Conservation (phyloP, 805 yeast species). For the Metschnikowia orientalis region DNA sequence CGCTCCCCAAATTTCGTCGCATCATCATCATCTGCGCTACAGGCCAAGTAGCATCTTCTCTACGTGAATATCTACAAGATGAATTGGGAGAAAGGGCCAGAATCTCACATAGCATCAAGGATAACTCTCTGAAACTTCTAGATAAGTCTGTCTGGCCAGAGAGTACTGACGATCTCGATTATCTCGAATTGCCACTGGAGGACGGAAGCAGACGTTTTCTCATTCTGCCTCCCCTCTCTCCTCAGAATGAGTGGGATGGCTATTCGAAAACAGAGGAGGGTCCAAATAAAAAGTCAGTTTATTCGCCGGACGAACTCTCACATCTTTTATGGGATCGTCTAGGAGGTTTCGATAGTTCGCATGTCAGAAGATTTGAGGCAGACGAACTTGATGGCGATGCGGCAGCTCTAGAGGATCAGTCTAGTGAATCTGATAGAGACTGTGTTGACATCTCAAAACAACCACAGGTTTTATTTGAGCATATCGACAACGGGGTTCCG, state of each 20-base stretch:
- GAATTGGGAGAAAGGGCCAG: constrained; percentile 15
- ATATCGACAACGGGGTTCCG: constrained; percentile 36
- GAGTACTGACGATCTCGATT: constrained; percentile 19
- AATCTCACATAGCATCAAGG: constrained; percentile 31
- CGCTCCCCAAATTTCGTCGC: constrained; percentile 31
- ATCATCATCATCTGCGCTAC: constrained; percentile 32
- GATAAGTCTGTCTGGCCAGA: constrained; percentile 17
- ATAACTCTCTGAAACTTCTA: constrained; percentile 21
- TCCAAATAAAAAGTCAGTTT: constrained; percentile 32
- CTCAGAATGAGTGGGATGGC: constrained; percentile 42
- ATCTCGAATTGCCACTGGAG: constrained; percentile 39
- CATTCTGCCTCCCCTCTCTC: constrained; percentile 44
- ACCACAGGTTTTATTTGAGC: constrained; percentile 36
- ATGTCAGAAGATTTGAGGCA: constrained; percentile 28
- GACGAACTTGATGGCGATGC: constrained; percentile 12
- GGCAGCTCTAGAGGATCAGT: constrained; percentile 4
- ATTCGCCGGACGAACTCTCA: constrained; percentile 37
- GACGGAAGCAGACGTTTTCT: constrained; percentile 34
- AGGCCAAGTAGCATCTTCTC: constrained; percentile 19
- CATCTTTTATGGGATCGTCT: constrained; percentile 42
- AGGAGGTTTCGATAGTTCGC: constrained; percentile 36
- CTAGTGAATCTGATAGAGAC: not conserved
- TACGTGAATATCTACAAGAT: constrained; percentile 16
- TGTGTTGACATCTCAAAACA: constrained; percentile 24
- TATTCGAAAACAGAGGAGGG: constrained; percentile 41